Evolutionary conservation across 768 basidiomycete genomes (phyloP).

Genomic region (Russula sp.): DNA sequence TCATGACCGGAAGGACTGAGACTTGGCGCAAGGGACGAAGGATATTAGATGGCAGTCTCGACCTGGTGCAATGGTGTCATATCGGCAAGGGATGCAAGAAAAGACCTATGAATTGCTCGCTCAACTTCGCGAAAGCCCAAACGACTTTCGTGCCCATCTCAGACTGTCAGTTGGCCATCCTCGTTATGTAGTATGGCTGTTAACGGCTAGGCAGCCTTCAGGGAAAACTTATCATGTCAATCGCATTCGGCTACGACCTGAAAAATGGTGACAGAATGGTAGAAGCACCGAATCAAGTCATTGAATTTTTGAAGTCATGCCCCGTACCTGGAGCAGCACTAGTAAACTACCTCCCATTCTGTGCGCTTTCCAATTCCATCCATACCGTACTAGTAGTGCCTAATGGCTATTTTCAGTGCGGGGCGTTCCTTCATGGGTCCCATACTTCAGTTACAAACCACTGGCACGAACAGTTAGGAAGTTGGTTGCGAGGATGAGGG

Average conservation of each 20-base stretch:
- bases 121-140: neutral
- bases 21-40: neutral
- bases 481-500: neutral
- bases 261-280: neutral
- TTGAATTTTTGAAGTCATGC: neutral
- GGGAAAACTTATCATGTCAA: constrained; percentile 5
- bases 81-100: constrained; percentile 5
- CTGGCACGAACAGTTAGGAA: neutral
- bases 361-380: neutral
- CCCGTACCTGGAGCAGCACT: constrained; percentile 14
- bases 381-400: no score
- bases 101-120: neutral
- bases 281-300: neutral
- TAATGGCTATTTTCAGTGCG: constrained; percentile 5
- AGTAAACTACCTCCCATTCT: constrained; percentile 18
- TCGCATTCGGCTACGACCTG: constrained; percentile 17
- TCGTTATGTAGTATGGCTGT: neutral
- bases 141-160: neutral
- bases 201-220: neutral
- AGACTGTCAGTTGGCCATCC: neutral
- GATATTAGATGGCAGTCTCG: constrained; percentile 12
- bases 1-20: neutral
- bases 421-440: constrained; percentile 16
- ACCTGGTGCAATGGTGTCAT: neutral
- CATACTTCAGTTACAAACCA: constrained; percentile 7